These are phyloP conservation scores for Pseudonectria foliicola DNA, from an alignment of 2,329 filamentous ascomycete species.

Conservation along the genomic window DNA sequence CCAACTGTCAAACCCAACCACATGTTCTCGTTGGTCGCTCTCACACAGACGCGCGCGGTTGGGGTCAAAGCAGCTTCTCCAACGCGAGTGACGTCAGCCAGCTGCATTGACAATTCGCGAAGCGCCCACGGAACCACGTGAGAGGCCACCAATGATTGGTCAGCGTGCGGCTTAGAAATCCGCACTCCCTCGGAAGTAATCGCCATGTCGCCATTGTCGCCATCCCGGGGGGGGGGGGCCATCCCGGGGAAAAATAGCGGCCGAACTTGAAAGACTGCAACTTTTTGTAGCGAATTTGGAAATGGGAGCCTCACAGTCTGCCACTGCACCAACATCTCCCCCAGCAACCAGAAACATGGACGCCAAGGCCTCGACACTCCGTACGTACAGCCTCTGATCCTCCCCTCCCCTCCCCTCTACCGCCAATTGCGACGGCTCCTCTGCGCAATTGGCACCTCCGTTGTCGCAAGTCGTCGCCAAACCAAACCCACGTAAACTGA, in stretches of 20 bases:
- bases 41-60: too few species aligned
- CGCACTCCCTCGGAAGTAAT: slow-evolving; percentile 7
- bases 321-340: slow-evolving; percentile 5
- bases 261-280: slow-evolving; percentile 4
- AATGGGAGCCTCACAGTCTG: slow-evolving; percentile 14
- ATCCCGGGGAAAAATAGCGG: slow-evolving; percentile 12
- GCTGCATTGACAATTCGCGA: slow-evolving; percentile 10
- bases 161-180: slow-evolving; percentile 26
- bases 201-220: slow-evolving; percentile 11
- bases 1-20: too few species aligned
- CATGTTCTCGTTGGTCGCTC: too few species aligned
- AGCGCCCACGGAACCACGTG: slow-evolving; percentile 22
- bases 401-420: neutral
- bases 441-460: neutral
- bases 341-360: slow-evolving; percentile 24
- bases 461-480: too few species aligned
- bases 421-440: neutral
- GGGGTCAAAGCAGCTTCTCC: too few species aligned
- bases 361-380: slow-evolving; percentile 20
- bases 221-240: too few species aligned
- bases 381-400: slow-evolving; percentile 14
- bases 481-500: too few species aligned
- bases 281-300: slow-evolving; percentile 6
- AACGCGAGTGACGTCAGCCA: slow-evolving; percentile 20
- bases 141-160: slow-evolving; percentile 22